Percentiles rank a stretch among this genome's conserved stretches.
Conservation (phyloP, 2,329 filamentous ascomycete species). For the Aureobasidium leucospermi region DNA sequence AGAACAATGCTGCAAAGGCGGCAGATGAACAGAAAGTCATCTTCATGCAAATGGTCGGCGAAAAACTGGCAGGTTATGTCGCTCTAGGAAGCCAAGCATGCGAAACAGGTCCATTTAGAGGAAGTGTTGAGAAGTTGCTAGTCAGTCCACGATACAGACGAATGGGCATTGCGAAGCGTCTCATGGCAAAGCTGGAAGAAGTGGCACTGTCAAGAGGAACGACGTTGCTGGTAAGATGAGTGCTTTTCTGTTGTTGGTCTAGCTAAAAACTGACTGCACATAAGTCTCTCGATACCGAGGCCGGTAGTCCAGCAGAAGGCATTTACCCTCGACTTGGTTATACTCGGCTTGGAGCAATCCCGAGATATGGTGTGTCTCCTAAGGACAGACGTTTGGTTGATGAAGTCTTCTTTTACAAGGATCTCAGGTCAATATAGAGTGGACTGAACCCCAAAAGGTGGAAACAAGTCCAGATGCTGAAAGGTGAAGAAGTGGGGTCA, state of each 20-base stretch:
- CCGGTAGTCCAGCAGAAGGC: slow-evolving; percentile 45
- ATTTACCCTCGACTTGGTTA: slow-evolving; percentile 54
- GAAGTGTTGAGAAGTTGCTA: slow-evolving; percentile 51
- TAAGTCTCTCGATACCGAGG: slow-evolving; percentile 48
- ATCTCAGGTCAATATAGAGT: slow-evolving; percentile 30
- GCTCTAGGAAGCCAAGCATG: slow-evolving; percentile 46
- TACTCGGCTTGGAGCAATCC: slow-evolving; percentile 47
- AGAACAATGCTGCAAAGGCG: slow-evolving; percentile 44
- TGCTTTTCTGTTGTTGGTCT: not conserved
- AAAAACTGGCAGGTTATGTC: slow-evolving; percentile 49
- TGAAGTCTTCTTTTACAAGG: slow-evolving; percentile 54
- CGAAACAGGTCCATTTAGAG: slow-evolving; percentile 52
- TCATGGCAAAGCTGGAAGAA: slow-evolving; percentile 50
- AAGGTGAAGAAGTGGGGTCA: not conserved
- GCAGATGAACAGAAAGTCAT: slow-evolving; percentile 43
- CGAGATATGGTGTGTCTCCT: slow-evolving; percentile 46
- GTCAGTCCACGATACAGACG: slow-evolving; percentile 46
- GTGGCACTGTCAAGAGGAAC: slow-evolving; percentile 45
- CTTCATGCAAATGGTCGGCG: slow-evolving; percentile 26
- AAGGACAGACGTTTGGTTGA: slow-evolving; percentile 41
- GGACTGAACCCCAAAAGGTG: not conserved
- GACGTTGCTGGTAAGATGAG: slow-evolving; percentile 45
- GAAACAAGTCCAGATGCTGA: not conserved
- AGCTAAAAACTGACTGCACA: slow-evolving; percentile 14
- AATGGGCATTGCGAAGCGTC: slow-evolving; percentile 43